Evolutionary conservation across 2,329 filamentous ascomycete species (phyloP).

Genomic region (Hortaea werneckii): DNA sequence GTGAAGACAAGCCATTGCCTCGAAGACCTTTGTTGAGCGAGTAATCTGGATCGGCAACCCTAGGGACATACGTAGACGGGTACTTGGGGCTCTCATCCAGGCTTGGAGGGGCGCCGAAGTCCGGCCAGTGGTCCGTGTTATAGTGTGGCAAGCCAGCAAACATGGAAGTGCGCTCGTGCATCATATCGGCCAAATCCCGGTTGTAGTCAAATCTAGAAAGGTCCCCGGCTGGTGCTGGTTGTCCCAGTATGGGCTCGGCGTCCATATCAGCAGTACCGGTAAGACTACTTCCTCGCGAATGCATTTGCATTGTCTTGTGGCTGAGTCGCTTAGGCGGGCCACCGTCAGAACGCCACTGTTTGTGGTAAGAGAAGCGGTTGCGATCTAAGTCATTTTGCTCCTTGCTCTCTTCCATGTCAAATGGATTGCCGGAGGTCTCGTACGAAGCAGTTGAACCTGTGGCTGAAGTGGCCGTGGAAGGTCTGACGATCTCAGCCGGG

Average conservation of each 20-base stretch:
- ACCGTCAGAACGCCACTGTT: slow-evolving; percentile 26
- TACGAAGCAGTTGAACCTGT: slow-evolving; percentile 27
- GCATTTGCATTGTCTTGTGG: slow-evolving; percentile 21
- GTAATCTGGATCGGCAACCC: slow-evolving; percentile 8
- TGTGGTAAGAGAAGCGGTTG: slow-evolving; percentile 26
- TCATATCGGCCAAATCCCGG: background rate
- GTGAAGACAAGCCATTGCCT: slow-evolving; percentile 6
- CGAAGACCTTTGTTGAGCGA: slow-evolving; percentile 6
- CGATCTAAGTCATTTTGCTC: slow-evolving; percentile 19
- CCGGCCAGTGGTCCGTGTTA: slow-evolving; percentile 11
- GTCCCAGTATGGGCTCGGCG: slow-evolving; percentile 8
- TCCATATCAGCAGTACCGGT: slow-evolving; percentile 22
- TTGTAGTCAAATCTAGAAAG: slow-evolving; percentile 14
- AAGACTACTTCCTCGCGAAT: slow-evolving; percentile 23
- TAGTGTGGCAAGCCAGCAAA: slow-evolving; percentile 1
- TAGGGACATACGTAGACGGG: slow-evolving; percentile 8
- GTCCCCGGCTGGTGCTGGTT: slow-evolving; percentile 9
- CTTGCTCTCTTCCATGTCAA: slow-evolving; percentile 38
- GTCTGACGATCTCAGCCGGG: slow-evolving; percentile 29
- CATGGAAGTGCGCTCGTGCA: slow-evolving; percentile 1
- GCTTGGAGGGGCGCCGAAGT: slow-evolving; percentile 8
- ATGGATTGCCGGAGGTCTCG: slow-evolving; percentile 36
- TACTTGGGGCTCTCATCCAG: slow-evolving; percentile 9
- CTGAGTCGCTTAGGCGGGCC: slow-evolving; percentile 18
- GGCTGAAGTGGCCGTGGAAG: slow-evolving; percentile 33